Base-by-base conservation (phyloP, 768 basidiomycete genomes). In the Pisolithus microcarpus region DNA sequence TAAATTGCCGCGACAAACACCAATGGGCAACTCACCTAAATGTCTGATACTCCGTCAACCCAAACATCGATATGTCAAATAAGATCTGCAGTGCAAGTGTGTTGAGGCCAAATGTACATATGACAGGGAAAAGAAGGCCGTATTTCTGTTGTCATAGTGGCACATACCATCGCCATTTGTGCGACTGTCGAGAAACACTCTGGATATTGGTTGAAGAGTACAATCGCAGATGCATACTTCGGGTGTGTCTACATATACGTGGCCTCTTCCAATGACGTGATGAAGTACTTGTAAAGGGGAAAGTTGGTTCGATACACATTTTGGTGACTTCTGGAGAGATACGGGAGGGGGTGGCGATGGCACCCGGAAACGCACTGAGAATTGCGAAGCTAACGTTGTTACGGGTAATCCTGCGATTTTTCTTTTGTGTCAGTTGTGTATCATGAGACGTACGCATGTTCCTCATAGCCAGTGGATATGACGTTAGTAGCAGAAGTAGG, bases 161-260 rank as follows among this genome's bases (percentile, higher is more conserved):
- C 61, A 56, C 52, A 71, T 56, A 64, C 31, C 72, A 56, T 15
- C 15, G 65, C 49, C 2, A 60, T 56, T 18, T 69, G 64, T 8
- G 54, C 57, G 15, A 72, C 57, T 44, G 70, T 71, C 28, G 70
- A 73, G 43, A 75, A 60, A 45, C 75, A 66, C 2, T 74, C 67
- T 28, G 75, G 54, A 50, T 81, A 81, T 4, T 78, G 74, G 52
- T 78, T 42, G 46, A 76, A 72, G 61, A 80, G 80, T 58, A 72
- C 67, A 34, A 69, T 67, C 2, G 74, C 65, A 48, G 74, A 72
- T 8, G 55, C 44, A 1, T 62, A 65, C 49, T 70, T 71, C 1
- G 69, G 70, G 42, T 68, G 65, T 48, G 62, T 61, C 79, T 79
- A 81, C 4, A 80, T 57, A 46, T 70, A 68, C 16, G 64, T 57